A percentile compares a stretch with the other conserved stretches of the same genome.
Evolutionary conservation across 306 rosid species (phyloP).

Genomic region (Quercus bicolor): DNA sequence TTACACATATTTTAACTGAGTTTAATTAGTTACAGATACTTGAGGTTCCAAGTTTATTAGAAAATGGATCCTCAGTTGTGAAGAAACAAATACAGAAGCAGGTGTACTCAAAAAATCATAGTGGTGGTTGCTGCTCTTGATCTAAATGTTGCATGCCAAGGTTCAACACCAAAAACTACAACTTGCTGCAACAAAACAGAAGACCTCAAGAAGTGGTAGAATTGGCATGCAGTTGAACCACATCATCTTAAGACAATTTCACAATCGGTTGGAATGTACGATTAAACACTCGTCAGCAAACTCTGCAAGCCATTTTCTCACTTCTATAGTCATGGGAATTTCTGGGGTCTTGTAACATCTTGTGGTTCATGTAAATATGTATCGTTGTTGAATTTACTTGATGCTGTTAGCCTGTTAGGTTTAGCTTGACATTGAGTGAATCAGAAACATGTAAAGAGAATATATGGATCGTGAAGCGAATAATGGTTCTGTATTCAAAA

Average conservation of each 20-base stretch:
- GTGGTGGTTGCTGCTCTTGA: slow-evolving; percentile 52
- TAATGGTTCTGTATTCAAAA: background rate
- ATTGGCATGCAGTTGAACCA: background rate
- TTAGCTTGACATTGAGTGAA: background rate
- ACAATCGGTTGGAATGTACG: slow-evolving; percentile 19
- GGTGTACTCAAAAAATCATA: slow-evolving; percentile 21
- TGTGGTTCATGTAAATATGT: slow-evolving; percentile 27
- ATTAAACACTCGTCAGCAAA: background rate
- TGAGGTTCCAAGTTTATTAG: slow-evolving; percentile 65
- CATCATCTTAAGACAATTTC: background rate
- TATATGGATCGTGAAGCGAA: background rate
- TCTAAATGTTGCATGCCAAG: slow-evolving; percentile 13
- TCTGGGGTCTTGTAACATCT: background rate
- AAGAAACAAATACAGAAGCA: slow-evolving; percentile 59
- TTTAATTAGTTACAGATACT: slow-evolving; percentile 48
- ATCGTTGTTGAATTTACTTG: background rate
- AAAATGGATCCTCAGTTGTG: slow-evolving; percentile 57
- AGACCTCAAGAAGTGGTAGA: slow-evolving; percentile 3
- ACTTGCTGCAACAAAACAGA: slow-evolving; percentile 4
- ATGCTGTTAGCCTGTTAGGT: background rate
- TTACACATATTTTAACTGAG: background rate
- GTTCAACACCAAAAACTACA: background rate
- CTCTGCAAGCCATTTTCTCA: background rate
- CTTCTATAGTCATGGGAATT: background rate
- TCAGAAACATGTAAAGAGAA: background rate